phyloP scores from a whole-genome alignment of 2,329 filamentous ascomycete species.

The Lachnellula suecica region DNA sequence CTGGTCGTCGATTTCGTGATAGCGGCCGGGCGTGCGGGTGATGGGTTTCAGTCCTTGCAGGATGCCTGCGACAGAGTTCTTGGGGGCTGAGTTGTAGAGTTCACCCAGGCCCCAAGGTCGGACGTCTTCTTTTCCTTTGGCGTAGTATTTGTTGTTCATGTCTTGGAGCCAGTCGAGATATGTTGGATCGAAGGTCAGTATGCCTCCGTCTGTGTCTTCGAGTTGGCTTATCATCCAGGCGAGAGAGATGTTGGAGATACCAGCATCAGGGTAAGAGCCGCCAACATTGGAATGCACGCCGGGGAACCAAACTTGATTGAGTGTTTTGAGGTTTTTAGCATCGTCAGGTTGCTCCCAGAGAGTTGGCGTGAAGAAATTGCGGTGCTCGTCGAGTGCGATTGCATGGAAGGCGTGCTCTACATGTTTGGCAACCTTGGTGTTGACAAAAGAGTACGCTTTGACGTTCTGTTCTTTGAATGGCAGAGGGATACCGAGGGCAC shows the following conservation, averaged over 20 bases:
- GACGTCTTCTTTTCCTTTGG: slow-evolving; percentile 7
- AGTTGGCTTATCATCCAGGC: slow-evolving; percentile 49
- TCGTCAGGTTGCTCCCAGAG: slow-evolving; percentile 33
- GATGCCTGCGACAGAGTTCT: slow-evolving; percentile 15
- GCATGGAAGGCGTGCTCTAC: slow-evolving; percentile 50
- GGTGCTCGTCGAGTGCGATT: slow-evolving; percentile 47
- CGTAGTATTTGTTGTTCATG: slow-evolving; percentile 20
- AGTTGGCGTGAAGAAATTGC: slow-evolving; percentile 38
- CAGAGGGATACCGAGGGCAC: slow-evolving; percentile 22
- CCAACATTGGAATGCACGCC: slow-evolving; percentile 48
- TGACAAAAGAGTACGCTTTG: slow-evolving; percentile 38
- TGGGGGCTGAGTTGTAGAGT: slow-evolving; percentile 30
- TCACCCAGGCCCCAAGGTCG: slow-evolving; percentile 33
- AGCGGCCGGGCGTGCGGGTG: slow-evolving; percentile 32
- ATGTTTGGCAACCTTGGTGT: slow-evolving; percentile 40
- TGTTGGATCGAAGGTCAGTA: slow-evolving; percentile 34
- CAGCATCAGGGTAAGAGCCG: slow-evolving; percentile 45
- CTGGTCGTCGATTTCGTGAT: slow-evolving; percentile 33
- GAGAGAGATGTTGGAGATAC: slow-evolving; percentile 43
- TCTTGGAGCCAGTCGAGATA: slow-evolving; percentile 31
- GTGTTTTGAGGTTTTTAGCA: slow-evolving; percentile 23
- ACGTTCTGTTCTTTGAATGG: slow-evolving; percentile 20
- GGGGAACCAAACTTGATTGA: slow-evolving; percentile 46
- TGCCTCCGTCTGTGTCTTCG: slow-evolving; percentile 24
- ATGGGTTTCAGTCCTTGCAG: slow-evolving; percentile 15